Conservation (phyloP, 176 grass and related monocot species). For the Zea luxurians region DNA sequence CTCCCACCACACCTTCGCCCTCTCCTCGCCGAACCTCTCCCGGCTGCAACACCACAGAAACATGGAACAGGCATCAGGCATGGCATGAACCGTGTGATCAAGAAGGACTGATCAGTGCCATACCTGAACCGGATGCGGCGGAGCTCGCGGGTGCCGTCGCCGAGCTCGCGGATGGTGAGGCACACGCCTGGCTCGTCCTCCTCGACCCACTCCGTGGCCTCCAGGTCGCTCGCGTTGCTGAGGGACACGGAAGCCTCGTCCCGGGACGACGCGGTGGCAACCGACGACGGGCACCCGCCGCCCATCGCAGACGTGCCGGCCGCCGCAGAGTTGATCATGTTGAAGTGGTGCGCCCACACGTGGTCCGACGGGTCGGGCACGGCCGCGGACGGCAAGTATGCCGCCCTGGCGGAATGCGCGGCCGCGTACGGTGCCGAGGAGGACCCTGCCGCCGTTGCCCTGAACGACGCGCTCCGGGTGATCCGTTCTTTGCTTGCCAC, state of each 20-base stretch:
- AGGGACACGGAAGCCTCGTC: slow-evolving; percentile 92
- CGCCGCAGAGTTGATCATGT: slow-evolving; percentile 45
- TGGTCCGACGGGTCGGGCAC: slow-evolving; percentile 86
- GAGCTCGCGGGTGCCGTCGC: slow-evolving; percentile 87
- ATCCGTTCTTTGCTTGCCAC: slow-evolving; percentile 45
- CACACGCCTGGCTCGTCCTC: slow-evolving; percentile 90
- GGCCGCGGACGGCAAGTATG: slow-evolving; percentile 52
- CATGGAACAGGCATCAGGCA: not conserved
- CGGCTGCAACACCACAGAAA: slow-evolving; percentile 46
- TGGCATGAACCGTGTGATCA: not conserved
- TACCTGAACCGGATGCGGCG: slow-evolving; percentile 91
- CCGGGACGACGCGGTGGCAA: slow-evolving; percentile 71
- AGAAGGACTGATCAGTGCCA: not conserved
- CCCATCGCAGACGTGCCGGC: slow-evolving; percentile 34
- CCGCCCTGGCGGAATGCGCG: not conserved
- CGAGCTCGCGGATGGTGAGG: slow-evolving; percentile 94
- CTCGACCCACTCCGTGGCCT: slow-evolving; percentile 77
- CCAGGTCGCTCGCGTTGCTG: slow-evolving; percentile 90
- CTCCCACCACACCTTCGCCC: slow-evolving; percentile 96
- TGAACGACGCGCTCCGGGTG: slow-evolving; percentile 36
- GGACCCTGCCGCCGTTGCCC: slow-evolving; percentile 36
- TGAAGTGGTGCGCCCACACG: slow-evolving; percentile 73
- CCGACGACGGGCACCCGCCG: slow-evolving; percentile 33
- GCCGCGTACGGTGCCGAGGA: slow-evolving; percentile 28
- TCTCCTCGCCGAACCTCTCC: slow-evolving; percentile 86